Percentiles rank a stretch among this genome's conserved stretches.
These are phyloP conservation scores for Sarocladium oryzae DNA, from an alignment of 2,329 filamentous ascomycete genomes.

Conservation along the genomic window DNA sequence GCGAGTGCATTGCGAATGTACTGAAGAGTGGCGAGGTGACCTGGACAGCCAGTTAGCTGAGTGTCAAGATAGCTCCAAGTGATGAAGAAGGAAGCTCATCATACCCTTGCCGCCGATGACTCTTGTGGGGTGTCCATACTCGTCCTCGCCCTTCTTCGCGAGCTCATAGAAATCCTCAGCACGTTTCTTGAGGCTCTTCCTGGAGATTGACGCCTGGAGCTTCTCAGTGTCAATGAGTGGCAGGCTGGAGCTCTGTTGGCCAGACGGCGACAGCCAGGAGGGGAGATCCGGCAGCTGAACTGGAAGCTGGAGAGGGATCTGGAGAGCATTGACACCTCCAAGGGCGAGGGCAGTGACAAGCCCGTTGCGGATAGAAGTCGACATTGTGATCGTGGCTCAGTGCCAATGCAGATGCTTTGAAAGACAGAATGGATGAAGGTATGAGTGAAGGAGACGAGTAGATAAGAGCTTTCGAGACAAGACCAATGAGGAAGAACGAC, in stretches of 20 bases:
- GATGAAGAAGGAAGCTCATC: slow-evolving; percentile 11
- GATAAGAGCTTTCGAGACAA: neutral
- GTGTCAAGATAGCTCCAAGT: neutral
- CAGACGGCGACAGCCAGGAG: neutral
- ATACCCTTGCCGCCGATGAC: slow-evolving; percentile 62
- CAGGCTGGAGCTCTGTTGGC: slow-evolving; percentile 14
- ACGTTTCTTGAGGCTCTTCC: slow-evolving; percentile 49
- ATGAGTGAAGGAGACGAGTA: neutral
- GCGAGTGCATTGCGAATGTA: slow-evolving; percentile 54
- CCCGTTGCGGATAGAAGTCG: neutral
- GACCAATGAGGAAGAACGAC: too few species aligned
- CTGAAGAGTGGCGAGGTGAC: slow-evolving; percentile 56
- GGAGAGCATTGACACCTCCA: slow-evolving; percentile 11
- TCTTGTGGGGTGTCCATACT: slow-evolving; percentile 63
- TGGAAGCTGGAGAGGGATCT: slow-evolving; percentile 12
- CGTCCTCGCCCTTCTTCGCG: slow-evolving; percentile 49
- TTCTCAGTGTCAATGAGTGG: slow-evolving; percentile 45
- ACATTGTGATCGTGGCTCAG: neutral
- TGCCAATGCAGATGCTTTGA: too few species aligned
- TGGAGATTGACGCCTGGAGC: slow-evolving; percentile 50
- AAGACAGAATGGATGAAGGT: neutral
- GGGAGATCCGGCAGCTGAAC: neutral
- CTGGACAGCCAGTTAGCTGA: slow-evolving; percentile 24
- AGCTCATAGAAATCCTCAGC: slow-evolving; percentile 57
- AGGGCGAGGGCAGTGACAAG: slow-evolving; percentile 10